These are phyloP conservation scores for Psilocybe cubensis DNA, from an alignment of 768 basidiomycete genomes.

Conservation along the genomic window DNA sequence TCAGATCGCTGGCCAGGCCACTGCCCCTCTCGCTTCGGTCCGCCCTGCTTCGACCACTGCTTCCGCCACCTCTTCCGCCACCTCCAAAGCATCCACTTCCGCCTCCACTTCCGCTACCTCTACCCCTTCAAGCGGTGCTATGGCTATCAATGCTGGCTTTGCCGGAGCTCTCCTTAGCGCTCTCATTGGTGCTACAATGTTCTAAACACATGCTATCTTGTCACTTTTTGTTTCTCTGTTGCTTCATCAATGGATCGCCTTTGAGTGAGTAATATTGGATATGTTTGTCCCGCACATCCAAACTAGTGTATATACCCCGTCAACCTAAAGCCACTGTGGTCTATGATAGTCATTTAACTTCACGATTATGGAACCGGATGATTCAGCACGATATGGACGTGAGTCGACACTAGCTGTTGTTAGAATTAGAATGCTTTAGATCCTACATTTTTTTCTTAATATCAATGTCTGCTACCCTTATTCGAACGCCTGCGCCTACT, in stretches of 20 bases:
- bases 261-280: not conserved
- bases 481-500: no score
- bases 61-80: slow-evolving; percentile 19
- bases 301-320: not conserved
- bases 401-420: not conserved
- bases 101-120: slow-evolving; percentile 17
- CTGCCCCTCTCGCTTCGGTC: slow-evolving; percentile 53
- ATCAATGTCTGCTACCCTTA: no score
- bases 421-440: not conserved
- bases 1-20: slow-evolving; percentile 64
- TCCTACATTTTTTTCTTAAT: no score
- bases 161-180: slow-evolving; percentile 37
- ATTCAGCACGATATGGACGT: not conserved
- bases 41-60: slow-evolving; percentile 21
- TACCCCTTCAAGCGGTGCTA: slow-evolving; percentile 21
- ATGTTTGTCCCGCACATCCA: not conserved
- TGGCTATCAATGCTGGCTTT: slow-evolving; percentile 33
- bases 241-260: not conserved
- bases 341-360: not conserved
- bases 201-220: slow-evolving; percentile 28
- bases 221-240: not conserved
- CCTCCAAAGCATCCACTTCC: slow-evolving; percentile 10
- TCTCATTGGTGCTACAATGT: slow-evolving; percentile 37
- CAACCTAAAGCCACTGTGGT: not conserved
- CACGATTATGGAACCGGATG: not conserved